Conservation (phyloP, 176 grass and related monocot genomes). For the Carex pumila region DNA sequence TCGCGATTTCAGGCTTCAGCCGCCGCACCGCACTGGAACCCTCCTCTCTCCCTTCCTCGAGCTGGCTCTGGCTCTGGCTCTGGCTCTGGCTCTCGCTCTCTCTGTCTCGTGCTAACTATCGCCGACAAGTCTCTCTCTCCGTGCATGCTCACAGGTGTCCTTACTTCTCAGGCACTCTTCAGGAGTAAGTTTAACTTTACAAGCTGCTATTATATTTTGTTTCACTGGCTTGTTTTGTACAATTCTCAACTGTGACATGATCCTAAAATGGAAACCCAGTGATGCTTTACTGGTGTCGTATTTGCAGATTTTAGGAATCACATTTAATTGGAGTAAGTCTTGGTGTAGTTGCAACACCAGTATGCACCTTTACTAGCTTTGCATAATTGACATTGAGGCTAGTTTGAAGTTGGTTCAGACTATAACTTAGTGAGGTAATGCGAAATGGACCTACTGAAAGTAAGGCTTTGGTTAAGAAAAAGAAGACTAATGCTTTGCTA, state of each 20-base stretch:
- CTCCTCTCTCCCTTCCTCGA: too few relatives aligned
- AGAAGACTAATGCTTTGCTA: conserved; percentile 4
- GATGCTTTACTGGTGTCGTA: neutral
- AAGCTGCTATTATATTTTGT: neutral
- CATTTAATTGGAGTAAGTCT: neutral
- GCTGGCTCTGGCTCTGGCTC: too few relatives aligned
- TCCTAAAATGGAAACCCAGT: neutral
- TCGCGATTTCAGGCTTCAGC: too few relatives aligned
- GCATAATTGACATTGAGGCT: neutral
- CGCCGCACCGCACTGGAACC: too few relatives aligned
- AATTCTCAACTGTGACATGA: neutral
- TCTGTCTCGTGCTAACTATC: too few relatives aligned
- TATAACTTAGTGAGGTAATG: neutral
- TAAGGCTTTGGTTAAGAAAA: neutral
- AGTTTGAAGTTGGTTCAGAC: neutral
- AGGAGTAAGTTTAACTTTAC: conserved; percentile 42
- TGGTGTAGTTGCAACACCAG: neutral
- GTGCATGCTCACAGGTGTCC: too few relatives aligned
- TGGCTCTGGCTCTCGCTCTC: too few relatives aligned
- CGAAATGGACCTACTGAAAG: neutral
- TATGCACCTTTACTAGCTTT: neutral
- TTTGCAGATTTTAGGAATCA: neutral
- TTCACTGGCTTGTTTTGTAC: neutral
- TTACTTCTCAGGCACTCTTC: conserved; percentile 59
- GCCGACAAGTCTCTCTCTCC: too few relatives aligned